Conservation (phyloP, 345 rosid species). For the Camelina laxa region DNA sequence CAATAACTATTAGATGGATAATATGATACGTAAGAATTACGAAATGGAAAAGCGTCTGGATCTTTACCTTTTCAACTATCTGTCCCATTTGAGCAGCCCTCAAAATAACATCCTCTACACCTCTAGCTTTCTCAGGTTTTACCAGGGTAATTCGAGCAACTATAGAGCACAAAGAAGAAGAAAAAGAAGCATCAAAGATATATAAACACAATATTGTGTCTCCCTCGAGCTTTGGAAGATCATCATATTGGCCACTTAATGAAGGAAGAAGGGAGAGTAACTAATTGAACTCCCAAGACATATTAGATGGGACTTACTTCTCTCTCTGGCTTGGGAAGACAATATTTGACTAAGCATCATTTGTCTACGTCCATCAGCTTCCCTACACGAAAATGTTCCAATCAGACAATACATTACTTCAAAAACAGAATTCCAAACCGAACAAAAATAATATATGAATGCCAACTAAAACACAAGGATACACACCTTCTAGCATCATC, state of each 20-base stretch:
- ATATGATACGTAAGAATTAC: not conserved
- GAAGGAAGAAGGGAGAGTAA: conserved; percentile 10
- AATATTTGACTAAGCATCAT: conserved; percentile 95
- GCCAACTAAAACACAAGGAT: conserved; percentile 34
- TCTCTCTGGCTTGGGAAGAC: conserved; percentile 87
- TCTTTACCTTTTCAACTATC: conserved; percentile 86
- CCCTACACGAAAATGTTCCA: conserved; percentile 54
- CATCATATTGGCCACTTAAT: not conserved
- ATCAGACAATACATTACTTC: conserved; percentile 1
- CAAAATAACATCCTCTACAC: conserved; percentile 88
- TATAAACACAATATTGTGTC: not conserved
- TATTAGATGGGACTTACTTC: conserved; percentile 57
- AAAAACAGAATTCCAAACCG: not conserved
- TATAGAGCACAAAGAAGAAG: conserved; percentile 22
- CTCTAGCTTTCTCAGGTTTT: conserved; percentile 96
- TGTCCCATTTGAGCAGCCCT: conserved; percentile 95
- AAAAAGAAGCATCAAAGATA: conserved; percentile 19
- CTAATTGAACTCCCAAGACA: conserved; percentile 20
- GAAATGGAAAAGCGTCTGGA: conserved; percentile 11
- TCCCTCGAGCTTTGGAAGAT: not conserved
- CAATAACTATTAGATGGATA: conserved; percentile 14
- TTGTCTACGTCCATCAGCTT: conserved; percentile 92
- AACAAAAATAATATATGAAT: no score
- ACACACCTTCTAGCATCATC: conserved; percentile 88
- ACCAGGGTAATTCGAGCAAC: conserved; percentile 96